Evolutionary conservation across 73 alveolate genomes (phyloP).

Genomic region (Effrenium voratum): DNA sequence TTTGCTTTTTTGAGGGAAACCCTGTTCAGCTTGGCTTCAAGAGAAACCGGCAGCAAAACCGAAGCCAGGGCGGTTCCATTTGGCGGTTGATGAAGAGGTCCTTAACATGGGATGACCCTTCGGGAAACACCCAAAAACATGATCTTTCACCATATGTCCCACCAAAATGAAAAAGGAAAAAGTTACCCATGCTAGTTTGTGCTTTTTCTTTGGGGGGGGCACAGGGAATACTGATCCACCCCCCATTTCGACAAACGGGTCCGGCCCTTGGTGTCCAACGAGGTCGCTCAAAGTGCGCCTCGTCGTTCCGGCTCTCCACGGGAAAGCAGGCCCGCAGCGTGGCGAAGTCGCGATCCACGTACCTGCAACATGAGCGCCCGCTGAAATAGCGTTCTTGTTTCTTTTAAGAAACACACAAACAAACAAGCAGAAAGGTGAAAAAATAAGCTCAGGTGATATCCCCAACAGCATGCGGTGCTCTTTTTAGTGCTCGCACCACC

Average conservation of each 20-base stretch:
- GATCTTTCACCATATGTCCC: neutral
- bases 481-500: too few species aligned
- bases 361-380: slow-evolving; percentile 10
- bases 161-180: neutral
- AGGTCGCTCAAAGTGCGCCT: too few species aligned
- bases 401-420: too few species aligned
- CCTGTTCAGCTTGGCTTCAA: too few species aligned
- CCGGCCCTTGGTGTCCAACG: too few species aligned
- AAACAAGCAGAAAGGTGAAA: neutral
- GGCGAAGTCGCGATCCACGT: slow-evolving; percentile 90
- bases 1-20: too few species aligned
- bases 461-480: too few species aligned
- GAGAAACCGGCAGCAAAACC: neutral
- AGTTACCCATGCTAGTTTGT: neutral
- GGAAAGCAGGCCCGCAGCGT: slow-evolving; percentile 93
- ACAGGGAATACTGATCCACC: too few species aligned
- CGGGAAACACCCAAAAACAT: neutral
- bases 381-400: too few species aligned
- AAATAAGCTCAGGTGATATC: neutral
- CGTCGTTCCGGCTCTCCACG: slow-evolving; percentile 77
- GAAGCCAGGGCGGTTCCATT: neutral
- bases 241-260: too few species aligned
- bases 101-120: too few species aligned
- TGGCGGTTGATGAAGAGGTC: neutral
- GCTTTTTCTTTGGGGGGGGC: neutral